Percentiles rank a stretch among this genome's conserved stretches.
These are phyloP conservation scores for Hyphopichia buzzinii DNA, from an alignment of 1,139 yeast genomes.

Conservation along the genomic window DNA sequence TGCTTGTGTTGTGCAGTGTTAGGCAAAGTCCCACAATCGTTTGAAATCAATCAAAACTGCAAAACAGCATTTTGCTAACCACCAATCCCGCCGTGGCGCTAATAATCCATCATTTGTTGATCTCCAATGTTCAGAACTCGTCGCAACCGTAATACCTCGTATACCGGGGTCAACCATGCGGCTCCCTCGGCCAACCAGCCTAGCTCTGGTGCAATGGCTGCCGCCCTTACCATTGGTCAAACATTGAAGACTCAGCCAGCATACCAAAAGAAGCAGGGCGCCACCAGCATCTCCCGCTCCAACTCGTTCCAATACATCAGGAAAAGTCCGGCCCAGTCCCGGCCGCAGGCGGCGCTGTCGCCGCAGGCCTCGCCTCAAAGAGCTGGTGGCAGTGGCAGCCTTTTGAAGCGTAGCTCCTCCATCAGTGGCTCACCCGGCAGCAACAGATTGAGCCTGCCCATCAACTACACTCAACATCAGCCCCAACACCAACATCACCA, in stretches of 20 bases:
- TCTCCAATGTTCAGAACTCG: slow-evolving; percentile 23
- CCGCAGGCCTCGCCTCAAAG: background rate
- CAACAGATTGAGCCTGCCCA: slow-evolving; percentile 13
- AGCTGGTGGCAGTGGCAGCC: slow-evolving; percentile 9
- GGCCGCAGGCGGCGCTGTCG: background rate
- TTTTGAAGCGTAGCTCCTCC: slow-evolving; percentile 14
- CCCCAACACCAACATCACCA: too few relatives aligned
- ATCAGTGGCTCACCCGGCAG: slow-evolving; percentile 5
- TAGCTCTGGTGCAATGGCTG: slow-evolving; percentile 43
- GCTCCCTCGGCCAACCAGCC: slow-evolving; percentile 37
- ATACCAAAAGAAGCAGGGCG: background rate
- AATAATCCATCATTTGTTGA: too few relatives aligned
- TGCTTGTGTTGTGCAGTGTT: too few relatives aligned
- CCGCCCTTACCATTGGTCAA: slow-evolving; percentile 46
- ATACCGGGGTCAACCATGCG: slow-evolving; percentile 45
- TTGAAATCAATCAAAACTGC: too few relatives aligned
- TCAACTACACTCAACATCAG: slow-evolving; percentile 6
- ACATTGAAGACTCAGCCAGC: slow-evolving; percentile 15
- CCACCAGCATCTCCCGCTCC: slow-evolving; percentile 4
- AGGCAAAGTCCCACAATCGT: too few relatives aligned
- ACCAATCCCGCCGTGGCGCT: too few relatives aligned
- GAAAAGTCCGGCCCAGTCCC: slow-evolving; percentile 5
- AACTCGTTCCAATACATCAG: slow-evolving; percentile 4
- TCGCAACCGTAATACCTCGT: slow-evolving; percentile 36
- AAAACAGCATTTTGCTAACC: too few relatives aligned